Base-by-base conservation (phyloP, 2,329 filamentous ascomycete species). In the Microsporum audouinii region DNA sequence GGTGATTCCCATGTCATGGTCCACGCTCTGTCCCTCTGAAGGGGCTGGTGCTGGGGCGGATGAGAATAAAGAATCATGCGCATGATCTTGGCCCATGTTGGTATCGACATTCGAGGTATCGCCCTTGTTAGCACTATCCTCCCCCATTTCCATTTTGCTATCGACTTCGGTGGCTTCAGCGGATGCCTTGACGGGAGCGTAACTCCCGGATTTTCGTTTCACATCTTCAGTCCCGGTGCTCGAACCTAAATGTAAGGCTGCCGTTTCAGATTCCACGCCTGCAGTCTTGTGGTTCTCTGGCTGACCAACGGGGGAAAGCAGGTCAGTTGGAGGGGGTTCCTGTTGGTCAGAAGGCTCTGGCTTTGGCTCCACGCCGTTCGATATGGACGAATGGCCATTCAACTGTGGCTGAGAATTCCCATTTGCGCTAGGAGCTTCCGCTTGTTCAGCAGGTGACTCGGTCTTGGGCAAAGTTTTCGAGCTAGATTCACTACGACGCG, bases 381-480 rank as follows among this genome's bases (percentile, higher is more conserved):
- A 53, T 55, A 55, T 53, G 17, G 58, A 47, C 8, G 62, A 58
- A n/a, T 49, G 39, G 3, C 57, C 60, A 47, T 63, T 62, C n/a
- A 56, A 23, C 17, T 58, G n/a, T 55, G 62, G 58, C 4, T 58
- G 57, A 23, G 60, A 45, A n/a, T 14, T 56, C 14, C 60, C 60
- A 17, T 55, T 55, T 31, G 51, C 31, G 3, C 14, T 14, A 14
- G 29, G 31, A 36, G 51, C 8, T 36, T 17, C 51, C 33, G 4
- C n/a, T 29, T n/a, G 33, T 17, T 23, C 14, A 17, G 14, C 5
- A 3, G 8, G 14, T 38, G 51, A 23, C n/a, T 55, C 33, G n/a
- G 14, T 2, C 51, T 34, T 55, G 4, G 33, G 51, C 33, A 36
- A 36, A 36, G n/a, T 31, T n/a, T 36, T 36, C n/a, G 33, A 34